Percentiles rank a stretch among this genome's conserved stretches.
Conservation (phyloP, 1,139 yeast species). For the Petasospora rhodanensis region DNA sequence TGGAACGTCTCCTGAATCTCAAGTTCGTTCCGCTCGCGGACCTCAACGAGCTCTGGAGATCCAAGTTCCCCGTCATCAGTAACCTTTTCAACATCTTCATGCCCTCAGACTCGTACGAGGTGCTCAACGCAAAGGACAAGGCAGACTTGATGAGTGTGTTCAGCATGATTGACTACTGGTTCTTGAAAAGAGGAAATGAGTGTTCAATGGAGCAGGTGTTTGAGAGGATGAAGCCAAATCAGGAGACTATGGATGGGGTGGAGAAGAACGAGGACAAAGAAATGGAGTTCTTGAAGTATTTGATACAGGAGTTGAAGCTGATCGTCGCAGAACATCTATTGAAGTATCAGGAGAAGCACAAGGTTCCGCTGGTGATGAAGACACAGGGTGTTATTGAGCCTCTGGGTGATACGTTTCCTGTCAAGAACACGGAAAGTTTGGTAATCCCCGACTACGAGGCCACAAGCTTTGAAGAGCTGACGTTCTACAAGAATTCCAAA, state of each 20-base stretch:
- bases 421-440: slow-evolving; percentile 15
- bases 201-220: slow-evolving; percentile 20
- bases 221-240: slow-evolving; percentile 1
- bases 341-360: slow-evolving; percentile 1
- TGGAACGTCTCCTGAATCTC: slow-evolving; percentile 15
- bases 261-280: slow-evolving; percentile 1
- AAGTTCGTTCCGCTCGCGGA: slow-evolving; percentile 18
- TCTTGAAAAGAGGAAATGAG: slow-evolving; percentile 16
- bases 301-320: slow-evolving; percentile 19
- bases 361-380: slow-evolving; percentile 9
- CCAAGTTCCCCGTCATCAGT: slow-evolving; percentile 17
- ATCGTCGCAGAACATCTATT: slow-evolving; percentile 26
- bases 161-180: slow-evolving; percentile 21
- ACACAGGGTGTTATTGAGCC: slow-evolving; percentile 6
- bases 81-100: slow-evolving; percentile 17
- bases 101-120: slow-evolving; percentile 9
- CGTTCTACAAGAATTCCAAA: slow-evolving; percentile 24
- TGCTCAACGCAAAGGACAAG: slow-evolving; percentile 7
- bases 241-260: neutral
- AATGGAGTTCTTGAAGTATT: slow-evolving; percentile 8
- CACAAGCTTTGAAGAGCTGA: slow-evolving; percentile 30
- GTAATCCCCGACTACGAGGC: slow-evolving; percentile 27
- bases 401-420: slow-evolving; percentile 6
- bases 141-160: slow-evolving; percentile 12
- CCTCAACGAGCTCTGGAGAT: slow-evolving; percentile 21